Evolutionary conservation across 441 rosid genomes (phyloP).

Genomic region (Aquilaria agallochum): DNA sequence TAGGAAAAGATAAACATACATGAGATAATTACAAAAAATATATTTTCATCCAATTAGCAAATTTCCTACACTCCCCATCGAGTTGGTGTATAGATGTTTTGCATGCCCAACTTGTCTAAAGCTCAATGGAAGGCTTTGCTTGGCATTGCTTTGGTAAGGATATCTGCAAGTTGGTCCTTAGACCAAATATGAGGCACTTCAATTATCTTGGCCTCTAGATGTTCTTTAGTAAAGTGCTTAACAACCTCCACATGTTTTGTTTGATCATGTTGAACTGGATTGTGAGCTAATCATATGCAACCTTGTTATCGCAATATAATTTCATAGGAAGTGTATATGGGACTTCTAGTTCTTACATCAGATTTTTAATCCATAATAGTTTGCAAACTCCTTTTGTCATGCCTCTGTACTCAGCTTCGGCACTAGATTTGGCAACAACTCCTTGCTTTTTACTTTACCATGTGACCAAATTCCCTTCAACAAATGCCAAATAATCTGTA

Average conservation of each 20-base stretch:
- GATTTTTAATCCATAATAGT: neutral
- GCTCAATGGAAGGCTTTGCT: neutral
- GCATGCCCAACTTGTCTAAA: neutral
- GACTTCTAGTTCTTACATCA: neutral
- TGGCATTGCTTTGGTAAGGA: neutral
- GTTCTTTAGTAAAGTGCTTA: neutral
- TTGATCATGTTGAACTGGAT: too few species aligned
- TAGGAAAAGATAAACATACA: neutral
- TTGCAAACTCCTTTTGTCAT: neutral
- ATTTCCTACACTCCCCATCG: neutral
- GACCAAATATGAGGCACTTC: neutral
- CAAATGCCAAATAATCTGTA: neutral
- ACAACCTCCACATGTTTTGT: neutral
- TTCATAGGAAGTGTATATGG: too few species aligned
- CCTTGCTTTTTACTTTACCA: neutral
- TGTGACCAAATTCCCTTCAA: neutral
- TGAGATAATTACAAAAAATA: neutral
- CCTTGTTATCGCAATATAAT: too few species aligned
- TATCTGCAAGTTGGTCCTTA: neutral
- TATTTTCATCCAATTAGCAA: neutral
- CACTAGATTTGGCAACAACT: neutral
- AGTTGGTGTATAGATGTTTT: neutral
- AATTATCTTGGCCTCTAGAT: neutral
- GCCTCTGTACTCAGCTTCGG: neutral
- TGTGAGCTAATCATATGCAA: too few species aligned